Evolutionary conservation across 2,329 filamentous ascomycete species (phyloP), one percentile per base, ranked within the genome.

Genomic region (Malbranchea cinnamomea): DNA sequence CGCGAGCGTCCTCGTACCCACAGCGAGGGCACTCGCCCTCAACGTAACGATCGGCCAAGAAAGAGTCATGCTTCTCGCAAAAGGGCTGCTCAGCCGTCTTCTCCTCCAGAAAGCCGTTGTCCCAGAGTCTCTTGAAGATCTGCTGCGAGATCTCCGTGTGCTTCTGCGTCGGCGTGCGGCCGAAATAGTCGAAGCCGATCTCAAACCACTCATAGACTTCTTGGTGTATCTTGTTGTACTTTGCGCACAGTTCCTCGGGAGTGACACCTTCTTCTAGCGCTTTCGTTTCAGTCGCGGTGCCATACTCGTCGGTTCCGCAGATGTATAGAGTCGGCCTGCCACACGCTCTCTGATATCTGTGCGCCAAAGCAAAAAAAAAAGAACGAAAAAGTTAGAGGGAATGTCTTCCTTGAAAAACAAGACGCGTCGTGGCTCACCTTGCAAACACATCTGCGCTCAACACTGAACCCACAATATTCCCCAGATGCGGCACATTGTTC

Each of bases 121-220:
- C 69, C 59, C 84, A 68, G n/a, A 98, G 70, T 52, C 84, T 76
- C 33, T 65, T 62, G 57, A 95, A 95, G 41, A 95, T 85, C 39
- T 81, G 73, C 57, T 95, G 89, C 6, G 85, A 81, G 45, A 98
- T 95, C 42, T 83, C 71, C 13, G 84, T 94, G 57, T 95, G 89
- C 46, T 89, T 71, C 32, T 71, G 59, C 11, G 87, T 95, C 3
- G 85, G 83, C 4, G 89, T 95, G 36, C 85, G 78, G 38, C 85
- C 89, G 51, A 95, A 98, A 56, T 85, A 77, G 59, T 95, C 87
- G 51, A 95, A 95, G 35, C 71, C 75, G 48, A 95, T 87, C 49
- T 84, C 74, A 61, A 98, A 98, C 83, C 87, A 94, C 54, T 91
- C 71, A 57, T 95, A 95, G 41, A 94, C 78, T 28, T 79, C 81